Evolutionary conservation across 495 filamentous ascomycete genomes (phyloP).

Genomic region (Hypoxylon lienhwacheense): DNA sequence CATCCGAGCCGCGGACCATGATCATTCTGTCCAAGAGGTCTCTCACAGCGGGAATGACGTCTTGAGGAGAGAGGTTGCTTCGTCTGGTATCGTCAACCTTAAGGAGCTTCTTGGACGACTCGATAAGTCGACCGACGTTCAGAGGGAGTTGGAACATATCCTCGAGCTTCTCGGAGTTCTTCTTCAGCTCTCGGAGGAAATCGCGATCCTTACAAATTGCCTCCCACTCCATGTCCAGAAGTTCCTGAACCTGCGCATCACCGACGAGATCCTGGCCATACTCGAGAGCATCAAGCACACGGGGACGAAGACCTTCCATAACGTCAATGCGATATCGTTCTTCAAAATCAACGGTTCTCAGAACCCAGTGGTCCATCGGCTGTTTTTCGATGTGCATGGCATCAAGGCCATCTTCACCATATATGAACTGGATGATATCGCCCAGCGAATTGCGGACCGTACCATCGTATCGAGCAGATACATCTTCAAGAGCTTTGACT

Average conservation of each 20-base stretch:
- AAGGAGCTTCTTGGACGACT: constrained; percentile 86
- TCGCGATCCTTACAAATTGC: constrained; percentile 71
- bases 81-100: constrained; percentile 79
- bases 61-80: constrained; percentile 87
- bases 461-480: constrained; percentile 96
- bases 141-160: constrained; percentile 87
- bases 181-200: constrained; percentile 67
- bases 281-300: constrained; percentile 75
- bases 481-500: constrained; percentile 96
- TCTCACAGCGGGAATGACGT: constrained; percentile 81
- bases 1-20: constrained; percentile 82
- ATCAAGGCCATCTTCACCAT: constrained; percentile 96
- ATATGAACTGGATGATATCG: constrained; percentile 96
- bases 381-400: constrained; percentile 90
- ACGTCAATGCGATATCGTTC: constrained; percentile 88
- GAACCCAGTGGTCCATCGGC: constrained; percentile 77
- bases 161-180: constrained; percentile 59
- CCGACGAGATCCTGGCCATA: constrained; percentile 84
- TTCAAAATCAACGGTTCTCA: constrained; percentile 71
- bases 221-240: constrained; percentile 89
- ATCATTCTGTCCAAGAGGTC: constrained; percentile 73
- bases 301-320: constrained; percentile 69
- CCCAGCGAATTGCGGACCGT: constrained; percentile 96
- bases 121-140: constrained; percentile 86
- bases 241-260: constrained; percentile 78